Percentiles rank a stretch among this genome's conserved stretches.
Evolutionary conservation across 1,284 basidiomycete species (phyloP).

Genomic region (Naganishia albida): DNA sequence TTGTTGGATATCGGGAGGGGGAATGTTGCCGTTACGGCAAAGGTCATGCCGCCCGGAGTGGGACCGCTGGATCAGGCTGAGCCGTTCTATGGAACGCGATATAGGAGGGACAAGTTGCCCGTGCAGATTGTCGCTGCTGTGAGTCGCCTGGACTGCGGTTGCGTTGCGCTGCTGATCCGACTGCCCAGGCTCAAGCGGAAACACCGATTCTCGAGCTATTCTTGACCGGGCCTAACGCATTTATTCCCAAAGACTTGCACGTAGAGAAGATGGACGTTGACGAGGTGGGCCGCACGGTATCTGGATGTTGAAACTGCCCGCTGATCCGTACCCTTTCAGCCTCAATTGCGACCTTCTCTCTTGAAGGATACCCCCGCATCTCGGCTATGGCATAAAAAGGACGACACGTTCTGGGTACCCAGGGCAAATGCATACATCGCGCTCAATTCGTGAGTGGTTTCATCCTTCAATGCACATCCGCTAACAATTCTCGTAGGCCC

Average conservation of each 20-base stretch:
- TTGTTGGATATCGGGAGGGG: conserved; percentile 64
- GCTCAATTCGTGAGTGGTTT: conserved; percentile 43
- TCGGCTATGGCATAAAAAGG: conserved; percentile 90
- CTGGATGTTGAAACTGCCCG: conserved; percentile 65
- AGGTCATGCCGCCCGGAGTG: conserved; percentile 63
- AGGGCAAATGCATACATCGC: conserved; percentile 61
- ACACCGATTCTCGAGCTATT: conserved; percentile 67
- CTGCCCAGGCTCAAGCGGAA: conserved; percentile 65
- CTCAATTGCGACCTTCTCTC: conserved; percentile 62
- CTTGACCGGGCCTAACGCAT: conserved; percentile 83
- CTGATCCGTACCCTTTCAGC: conserved; percentile 58
- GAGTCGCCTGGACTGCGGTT: background rate
- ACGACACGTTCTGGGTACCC: conserved; percentile 92
- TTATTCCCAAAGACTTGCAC: conserved; percentile 82
- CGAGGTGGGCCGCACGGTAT: conserved; percentile 47
- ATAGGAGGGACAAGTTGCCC: conserved; percentile 68
- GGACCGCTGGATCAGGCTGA: conserved; percentile 70
- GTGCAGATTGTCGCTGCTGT: conserved; percentile 61
- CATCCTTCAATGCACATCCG: no score
- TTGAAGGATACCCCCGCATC: conserved; percentile 70
- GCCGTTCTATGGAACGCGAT: conserved; percentile 80
- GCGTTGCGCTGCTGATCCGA: background rate
- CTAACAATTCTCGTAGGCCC: conserved; percentile 38
- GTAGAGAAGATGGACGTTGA: conserved; percentile 70
- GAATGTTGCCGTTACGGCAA: conserved; percentile 50